phyloP scores from a whole-genome alignment of 208 protist species.

The Trypanosoma vivax region DNA sequence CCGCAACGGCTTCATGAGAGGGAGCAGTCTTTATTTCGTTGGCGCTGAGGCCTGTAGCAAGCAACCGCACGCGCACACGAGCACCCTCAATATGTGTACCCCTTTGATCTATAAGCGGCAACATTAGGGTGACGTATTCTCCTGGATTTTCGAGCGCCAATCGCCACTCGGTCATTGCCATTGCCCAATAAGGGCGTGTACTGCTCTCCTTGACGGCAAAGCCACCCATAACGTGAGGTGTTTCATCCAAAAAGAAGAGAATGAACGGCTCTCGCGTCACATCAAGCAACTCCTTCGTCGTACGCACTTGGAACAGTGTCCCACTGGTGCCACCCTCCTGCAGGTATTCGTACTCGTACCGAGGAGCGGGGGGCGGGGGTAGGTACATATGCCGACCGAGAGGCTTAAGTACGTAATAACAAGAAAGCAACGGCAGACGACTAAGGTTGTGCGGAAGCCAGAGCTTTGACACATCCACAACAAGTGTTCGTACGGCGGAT shows the following conservation, averaged over 20 bases:
- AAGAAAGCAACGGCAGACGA: constrained; percentile 66
- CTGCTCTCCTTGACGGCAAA: background rate
- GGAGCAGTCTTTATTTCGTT: too few relatives aligned
- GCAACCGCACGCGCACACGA: constrained; percentile 47
- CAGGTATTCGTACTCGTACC: constrained; percentile 57
- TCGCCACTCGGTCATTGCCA: constrained; percentile 68
- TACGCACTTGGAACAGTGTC: constrained; percentile 37
- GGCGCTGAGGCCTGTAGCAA: constrained; percentile 25
- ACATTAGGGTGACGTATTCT: constrained; percentile 25
- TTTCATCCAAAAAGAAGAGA: constrained; percentile 72
- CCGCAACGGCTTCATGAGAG: too few relatives aligned
- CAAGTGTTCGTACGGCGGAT: constrained; percentile 4
- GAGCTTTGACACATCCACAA: constrained; percentile 55
- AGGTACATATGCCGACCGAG: constrained; percentile 57
- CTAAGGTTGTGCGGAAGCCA: constrained; percentile 43
- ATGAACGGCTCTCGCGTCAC: constrained; percentile 69
- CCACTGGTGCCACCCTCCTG: constrained; percentile 17
- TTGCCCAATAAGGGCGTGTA: constrained; percentile 45
- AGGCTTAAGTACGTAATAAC: constrained; percentile 53
- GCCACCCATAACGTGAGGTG: constrained; percentile 1
- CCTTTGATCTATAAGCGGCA: constrained; percentile 54
- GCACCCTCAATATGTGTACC: constrained; percentile 36
- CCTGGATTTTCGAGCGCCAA: constrained; percentile 39
- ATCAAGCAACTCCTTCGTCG: constrained; percentile 30
- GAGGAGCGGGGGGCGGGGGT: constrained; percentile 45